phyloP scores from a whole-genome alignment of 1,139 yeast species.

The Candida sanyaensis region DNA sequence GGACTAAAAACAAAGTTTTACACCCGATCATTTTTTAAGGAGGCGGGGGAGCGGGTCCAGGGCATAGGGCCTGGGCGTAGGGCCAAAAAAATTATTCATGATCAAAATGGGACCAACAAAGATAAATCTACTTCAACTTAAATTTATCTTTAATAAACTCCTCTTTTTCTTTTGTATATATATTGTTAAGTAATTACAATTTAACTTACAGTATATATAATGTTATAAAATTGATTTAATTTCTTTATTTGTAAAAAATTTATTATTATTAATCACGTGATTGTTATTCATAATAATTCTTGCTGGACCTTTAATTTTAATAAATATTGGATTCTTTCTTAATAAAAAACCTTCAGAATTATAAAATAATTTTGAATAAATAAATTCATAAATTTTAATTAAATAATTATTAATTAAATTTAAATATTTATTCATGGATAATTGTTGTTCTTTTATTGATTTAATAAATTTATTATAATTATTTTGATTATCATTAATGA shows the following conservation, averaged over 20 bases:
- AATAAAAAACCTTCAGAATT: conserved; percentile 11
- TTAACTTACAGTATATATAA: too few relatives aligned
- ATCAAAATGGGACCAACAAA: too few relatives aligned
- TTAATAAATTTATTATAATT: background rate
- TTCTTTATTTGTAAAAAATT: conserved; percentile 25
- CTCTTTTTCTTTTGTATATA: too few relatives aligned
- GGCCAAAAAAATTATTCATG: too few relatives aligned
- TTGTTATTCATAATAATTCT: conserved; percentile 24
- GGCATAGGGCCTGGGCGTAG: too few relatives aligned
- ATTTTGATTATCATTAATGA: background rate
- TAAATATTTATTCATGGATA: background rate
- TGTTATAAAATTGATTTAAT: conserved; percentile 12
- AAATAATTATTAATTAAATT: background rate
- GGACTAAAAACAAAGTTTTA: too few relatives aligned
- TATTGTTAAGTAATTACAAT: too few relatives aligned
- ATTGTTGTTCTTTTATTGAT: background rate
- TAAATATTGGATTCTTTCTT: conserved; percentile 22
- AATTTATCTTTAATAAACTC: too few relatives aligned
- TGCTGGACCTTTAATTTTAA: conserved; percentile 29
- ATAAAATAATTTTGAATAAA: conserved; percentile 2
- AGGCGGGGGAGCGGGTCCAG: too few relatives aligned
- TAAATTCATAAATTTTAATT: background rate
- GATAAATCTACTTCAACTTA: too few relatives aligned
- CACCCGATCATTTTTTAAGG: too few relatives aligned
- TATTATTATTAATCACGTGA: conserved; percentile 15